phyloP scores from a whole-genome alignment of 345 rosid species.

The Adansonia digitata region DNA sequence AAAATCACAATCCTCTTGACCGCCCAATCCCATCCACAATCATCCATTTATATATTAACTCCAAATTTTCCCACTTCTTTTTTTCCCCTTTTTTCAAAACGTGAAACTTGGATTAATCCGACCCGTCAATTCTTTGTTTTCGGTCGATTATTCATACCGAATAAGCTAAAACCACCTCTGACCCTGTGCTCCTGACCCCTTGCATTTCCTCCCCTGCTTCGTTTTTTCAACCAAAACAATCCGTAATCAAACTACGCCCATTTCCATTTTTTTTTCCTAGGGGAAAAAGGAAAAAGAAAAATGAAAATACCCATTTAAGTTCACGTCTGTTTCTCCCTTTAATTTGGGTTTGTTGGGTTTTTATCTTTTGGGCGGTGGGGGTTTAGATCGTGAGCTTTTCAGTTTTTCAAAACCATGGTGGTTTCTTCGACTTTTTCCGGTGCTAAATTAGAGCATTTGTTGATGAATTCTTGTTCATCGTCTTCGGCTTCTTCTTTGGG shows the following conservation, averaged over 20 bases:
- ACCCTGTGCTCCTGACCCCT: too few species aligned
- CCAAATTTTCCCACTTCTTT: constrained; percentile 14
- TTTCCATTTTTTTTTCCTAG: not conserved
- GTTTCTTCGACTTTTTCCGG: constrained; percentile 36
- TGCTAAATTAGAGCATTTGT: constrained; percentile 37
- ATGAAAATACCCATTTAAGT: not conserved
- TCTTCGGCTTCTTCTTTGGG: constrained; percentile 23
- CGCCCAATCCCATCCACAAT: not conserved
- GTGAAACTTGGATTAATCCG: not conserved
- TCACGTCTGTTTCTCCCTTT: not conserved
- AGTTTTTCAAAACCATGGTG: constrained; percentile 27
- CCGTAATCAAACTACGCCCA: not conserved
- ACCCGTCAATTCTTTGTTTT: not conserved
- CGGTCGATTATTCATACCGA: not conserved
- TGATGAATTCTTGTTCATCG: constrained; percentile 32
- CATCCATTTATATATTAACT: not conserved
- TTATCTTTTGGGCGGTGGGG: constrained; percentile 16
- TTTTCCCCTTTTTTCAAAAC: constrained; percentile 1
- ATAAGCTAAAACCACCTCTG: not conserved
- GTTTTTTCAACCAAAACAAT: not conserved
- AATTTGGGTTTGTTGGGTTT: constrained; percentile 11
- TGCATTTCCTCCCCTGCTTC: not conserved
- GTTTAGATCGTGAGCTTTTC: not conserved
- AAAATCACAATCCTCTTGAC: constrained; percentile 15
- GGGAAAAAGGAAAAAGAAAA: too few species aligned